Conservation (phyloP, 1,139 yeast species). For the Kodamaea ohmeri region DNA sequence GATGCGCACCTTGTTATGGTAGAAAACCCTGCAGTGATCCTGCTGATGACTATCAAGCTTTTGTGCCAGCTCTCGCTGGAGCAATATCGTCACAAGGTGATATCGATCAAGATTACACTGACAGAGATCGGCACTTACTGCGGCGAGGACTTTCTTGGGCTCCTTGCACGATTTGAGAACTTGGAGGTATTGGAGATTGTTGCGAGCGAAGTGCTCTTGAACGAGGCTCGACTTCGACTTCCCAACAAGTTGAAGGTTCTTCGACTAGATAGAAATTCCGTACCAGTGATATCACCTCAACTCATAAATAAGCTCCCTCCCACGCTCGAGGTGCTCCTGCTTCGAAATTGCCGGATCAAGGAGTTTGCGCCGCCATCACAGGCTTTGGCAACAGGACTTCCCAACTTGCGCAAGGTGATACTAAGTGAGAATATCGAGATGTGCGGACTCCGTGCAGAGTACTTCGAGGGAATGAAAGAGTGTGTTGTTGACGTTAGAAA, state of each 20-base stretch:
- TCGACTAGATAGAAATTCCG: slow-evolving; percentile 27
- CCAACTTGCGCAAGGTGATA: neutral
- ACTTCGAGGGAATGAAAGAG: neutral
- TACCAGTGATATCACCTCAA: slow-evolving; percentile 21
- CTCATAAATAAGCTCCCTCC: slow-evolving; percentile 30
- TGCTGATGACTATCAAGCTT: slow-evolving; percentile 28
- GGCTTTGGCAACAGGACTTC: neutral
- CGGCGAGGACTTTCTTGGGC: slow-evolving; percentile 33
- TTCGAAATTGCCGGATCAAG: slow-evolving; percentile 7
- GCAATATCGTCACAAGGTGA: slow-evolving; percentile 23
- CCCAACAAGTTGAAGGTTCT: slow-evolving; percentile 28
- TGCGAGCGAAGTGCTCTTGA: slow-evolving; percentile 26
- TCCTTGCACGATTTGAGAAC: slow-evolving; percentile 27
- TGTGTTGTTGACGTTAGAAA: neutral
- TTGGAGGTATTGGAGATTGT: slow-evolving; percentile 26
- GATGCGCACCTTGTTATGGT: slow-evolving; percentile 29
- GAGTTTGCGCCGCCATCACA: slow-evolving; percentile 6
- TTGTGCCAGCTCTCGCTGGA: slow-evolving; percentile 23
- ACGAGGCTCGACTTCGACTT: slow-evolving; percentile 23
- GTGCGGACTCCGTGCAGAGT: neutral
- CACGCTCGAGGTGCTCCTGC: slow-evolving; percentile 23
- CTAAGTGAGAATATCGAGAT: slow-evolving; percentile 1
- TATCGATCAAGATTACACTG: slow-evolving; percentile 25
- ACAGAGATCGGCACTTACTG: slow-evolving; percentile 41
- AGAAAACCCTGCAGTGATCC: slow-evolving; percentile 30